Percentiles rank a stretch among this genome's conserved stretches.
phyloP scores from a whole-genome alignment of 495 filamentous ascomycete species.

The Letharia columbiana region DNA sequence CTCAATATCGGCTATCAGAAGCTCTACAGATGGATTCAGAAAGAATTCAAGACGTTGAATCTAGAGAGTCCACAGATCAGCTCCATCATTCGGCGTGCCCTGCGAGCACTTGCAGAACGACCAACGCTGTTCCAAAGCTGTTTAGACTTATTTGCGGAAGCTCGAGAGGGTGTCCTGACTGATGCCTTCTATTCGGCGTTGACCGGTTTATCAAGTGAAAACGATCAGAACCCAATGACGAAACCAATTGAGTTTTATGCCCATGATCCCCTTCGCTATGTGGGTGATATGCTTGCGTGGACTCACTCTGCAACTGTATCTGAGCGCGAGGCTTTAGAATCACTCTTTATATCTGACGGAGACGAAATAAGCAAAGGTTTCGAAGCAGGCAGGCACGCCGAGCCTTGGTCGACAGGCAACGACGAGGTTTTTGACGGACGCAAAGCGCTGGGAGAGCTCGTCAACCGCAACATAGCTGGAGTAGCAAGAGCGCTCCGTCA shows the following conservation, averaged over 20 bases:
- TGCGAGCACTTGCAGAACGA: slow-evolving; percentile 82
- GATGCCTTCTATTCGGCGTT: slow-evolving; percentile 87
- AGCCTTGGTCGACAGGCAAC: slow-evolving; percentile 70
- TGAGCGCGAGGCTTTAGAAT: slow-evolving; percentile 85
- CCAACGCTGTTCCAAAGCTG: slow-evolving; percentile 89
- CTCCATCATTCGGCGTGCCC: slow-evolving; percentile 70
- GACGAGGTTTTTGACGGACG: slow-evolving; percentile 70
- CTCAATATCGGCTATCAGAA: slow-evolving; percentile 93
- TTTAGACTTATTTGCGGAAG: slow-evolving; percentile 87
- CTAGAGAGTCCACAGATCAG: slow-evolving; percentile 92
- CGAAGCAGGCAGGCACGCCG: slow-evolving; percentile 73
- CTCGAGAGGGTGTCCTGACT: slow-evolving; percentile 75
- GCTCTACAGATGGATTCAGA: slow-evolving; percentile 87
- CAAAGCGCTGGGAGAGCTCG: slow-evolving; percentile 76
- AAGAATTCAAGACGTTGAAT: slow-evolving; percentile 85
- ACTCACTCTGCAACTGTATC: slow-evolving; percentile 87
- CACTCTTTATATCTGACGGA: slow-evolving; percentile 84
- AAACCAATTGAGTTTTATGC: slow-evolving; percentile 94
- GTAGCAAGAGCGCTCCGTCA: slow-evolving; percentile 71
- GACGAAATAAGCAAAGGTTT: slow-evolving; percentile 83
- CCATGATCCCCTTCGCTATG: slow-evolving; percentile 85
- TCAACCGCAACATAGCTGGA: slow-evolving; percentile 75
- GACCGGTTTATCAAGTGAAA: slow-evolving; percentile 56
- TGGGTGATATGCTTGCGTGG: slow-evolving; percentile 98
- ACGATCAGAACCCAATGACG: slow-evolving; percentile 42